Evolutionary conservation across 352 stramenopile species (phyloP).

Genomic region (Globisporangium nagaii): DNA sequence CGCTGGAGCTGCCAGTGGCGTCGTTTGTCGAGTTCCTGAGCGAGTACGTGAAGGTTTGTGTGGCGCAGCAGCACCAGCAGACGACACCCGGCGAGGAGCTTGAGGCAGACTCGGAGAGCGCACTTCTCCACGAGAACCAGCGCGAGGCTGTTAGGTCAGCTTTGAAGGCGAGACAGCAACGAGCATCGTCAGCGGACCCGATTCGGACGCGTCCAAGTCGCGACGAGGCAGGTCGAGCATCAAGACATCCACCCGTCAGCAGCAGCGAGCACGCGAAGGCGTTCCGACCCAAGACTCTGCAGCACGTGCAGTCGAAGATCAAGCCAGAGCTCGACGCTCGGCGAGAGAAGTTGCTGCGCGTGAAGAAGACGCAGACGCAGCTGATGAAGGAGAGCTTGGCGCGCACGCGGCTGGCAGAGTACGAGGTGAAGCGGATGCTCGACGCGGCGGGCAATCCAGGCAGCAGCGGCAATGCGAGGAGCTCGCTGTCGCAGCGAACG

Average conservation of each 20-base stretch:
- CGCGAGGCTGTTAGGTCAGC: background rate
- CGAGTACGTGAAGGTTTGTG: conserved; percentile 41
- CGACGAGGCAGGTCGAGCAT: background rate
- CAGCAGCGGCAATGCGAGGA: background rate
- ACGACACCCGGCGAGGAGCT: background rate
- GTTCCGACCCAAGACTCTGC: conserved; percentile 13
- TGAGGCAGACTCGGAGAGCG: background rate
- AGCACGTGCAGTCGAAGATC: conserved; percentile 56
- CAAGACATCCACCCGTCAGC: background rate
- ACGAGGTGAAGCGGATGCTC: conserved; percentile 31
- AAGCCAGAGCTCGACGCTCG: conserved; percentile 47
- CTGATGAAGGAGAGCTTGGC: conserved; percentile 66
- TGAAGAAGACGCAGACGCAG: conserved; percentile 77
- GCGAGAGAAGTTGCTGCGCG: conserved; percentile 54
- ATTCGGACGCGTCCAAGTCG: too few relatives aligned
- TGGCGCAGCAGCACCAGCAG: conserved; percentile 15
- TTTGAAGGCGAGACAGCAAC: background rate
- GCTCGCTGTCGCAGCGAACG: background rate
- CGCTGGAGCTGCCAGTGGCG: conserved; percentile 26
- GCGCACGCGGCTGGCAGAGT: conserved; percentile 47
- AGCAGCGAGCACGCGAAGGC: background rate
- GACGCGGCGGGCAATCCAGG: conserved; percentile 2
- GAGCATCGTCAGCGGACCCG: too few relatives aligned
- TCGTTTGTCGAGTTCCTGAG: conserved; percentile 60
- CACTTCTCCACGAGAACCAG: background rate